Conservation (phyloP, 2,329 filamentous ascomycete species). For the Sporothrix schenckii region DNA sequence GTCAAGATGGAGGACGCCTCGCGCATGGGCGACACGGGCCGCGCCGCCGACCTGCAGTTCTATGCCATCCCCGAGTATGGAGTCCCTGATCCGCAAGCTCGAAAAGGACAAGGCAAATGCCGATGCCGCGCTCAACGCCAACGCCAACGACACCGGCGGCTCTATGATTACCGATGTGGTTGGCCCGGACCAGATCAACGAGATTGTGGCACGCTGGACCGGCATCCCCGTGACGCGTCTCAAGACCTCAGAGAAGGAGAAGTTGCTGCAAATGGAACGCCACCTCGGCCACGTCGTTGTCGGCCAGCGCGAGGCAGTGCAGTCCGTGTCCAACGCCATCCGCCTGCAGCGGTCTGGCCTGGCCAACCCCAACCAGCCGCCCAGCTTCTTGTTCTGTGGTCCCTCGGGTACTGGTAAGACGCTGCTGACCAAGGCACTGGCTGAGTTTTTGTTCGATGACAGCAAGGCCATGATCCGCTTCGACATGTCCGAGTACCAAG, state of each 20-base stretch:
- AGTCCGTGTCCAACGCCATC: slow-evolving; percentile 92
- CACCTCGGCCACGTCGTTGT: slow-evolving; percentile 82
- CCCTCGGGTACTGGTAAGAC: slow-evolving; percentile 98
- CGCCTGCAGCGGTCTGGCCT: slow-evolving; percentile 92
- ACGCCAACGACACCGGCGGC: slow-evolving; percentile 61
- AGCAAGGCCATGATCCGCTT: slow-evolving; percentile 97
- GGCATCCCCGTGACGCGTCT: slow-evolving; percentile 94
- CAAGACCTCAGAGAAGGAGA: slow-evolving; percentile 95
- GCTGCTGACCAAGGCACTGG: slow-evolving; percentile 91
- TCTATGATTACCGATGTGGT: slow-evolving; percentile 90
- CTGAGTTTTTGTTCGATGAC: slow-evolving; percentile 98
- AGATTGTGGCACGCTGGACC: slow-evolving; percentile 97
- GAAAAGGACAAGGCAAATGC: slow-evolving; percentile 79
- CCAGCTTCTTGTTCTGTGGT: slow-evolving; percentile 98
- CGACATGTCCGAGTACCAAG: slow-evolving; percentile 99
- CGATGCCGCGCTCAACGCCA: slow-evolving; percentile 68
- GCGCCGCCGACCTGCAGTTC: slow-evolving; percentile 92
- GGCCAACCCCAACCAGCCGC: slow-evolving; percentile 92
- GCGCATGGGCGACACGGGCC: slow-evolving; percentile 78
- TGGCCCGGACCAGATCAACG: slow-evolving; percentile 97
- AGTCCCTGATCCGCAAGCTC: slow-evolving; percentile 75
- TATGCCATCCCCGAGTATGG: slow-evolving; percentile 95
- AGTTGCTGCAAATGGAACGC: slow-evolving; percentile 96
- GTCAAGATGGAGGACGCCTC: slow-evolving; percentile 94
- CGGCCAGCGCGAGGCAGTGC: slow-evolving; percentile 91